Percentiles rank a stretch among this genome's conserved stretches.
Conservation (phyloP, 2,329 filamentous ascomycete species). For the Hypoxylon sp. region DNA sequence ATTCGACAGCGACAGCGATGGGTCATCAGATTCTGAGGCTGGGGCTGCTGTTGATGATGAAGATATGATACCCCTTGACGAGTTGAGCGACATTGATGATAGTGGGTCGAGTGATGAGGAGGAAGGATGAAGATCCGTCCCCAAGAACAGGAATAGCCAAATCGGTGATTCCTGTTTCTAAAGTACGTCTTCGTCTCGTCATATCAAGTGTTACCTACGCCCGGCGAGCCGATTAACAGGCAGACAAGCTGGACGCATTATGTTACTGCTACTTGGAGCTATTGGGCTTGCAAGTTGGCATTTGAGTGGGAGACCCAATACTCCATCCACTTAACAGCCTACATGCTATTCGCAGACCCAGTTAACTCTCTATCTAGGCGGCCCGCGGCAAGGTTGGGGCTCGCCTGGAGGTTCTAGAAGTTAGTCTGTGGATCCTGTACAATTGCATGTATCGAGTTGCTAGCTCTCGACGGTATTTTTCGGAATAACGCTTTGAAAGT, state of each 20-base stretch:
- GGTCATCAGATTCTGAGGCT: slow-evolving; percentile 46
- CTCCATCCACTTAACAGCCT: neutral
- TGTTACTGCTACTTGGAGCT: neutral
- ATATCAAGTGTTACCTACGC: neutral
- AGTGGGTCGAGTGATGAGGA: slow-evolving; percentile 54
- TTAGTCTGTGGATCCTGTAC: neutral
- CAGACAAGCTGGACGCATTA: neutral
- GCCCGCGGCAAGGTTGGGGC: neutral
- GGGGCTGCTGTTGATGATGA: slow-evolving; percentile 56
- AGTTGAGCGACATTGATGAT: slow-evolving; percentile 54
- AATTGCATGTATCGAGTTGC: neutral
- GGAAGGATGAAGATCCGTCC: slow-evolving; percentile 49
- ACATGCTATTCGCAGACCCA: neutral
- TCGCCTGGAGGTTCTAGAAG: neutral
- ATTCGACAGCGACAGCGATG: slow-evolving; percentile 62
- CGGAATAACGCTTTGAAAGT: neutral
- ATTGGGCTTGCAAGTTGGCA: neutral
- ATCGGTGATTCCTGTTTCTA: slow-evolving; percentile 39
- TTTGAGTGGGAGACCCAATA: neutral
- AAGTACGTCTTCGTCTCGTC: neutral
- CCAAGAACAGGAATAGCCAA: slow-evolving; percentile 60
- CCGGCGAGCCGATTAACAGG: neutral
- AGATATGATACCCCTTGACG: slow-evolving; percentile 63
- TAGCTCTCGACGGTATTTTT: neutral
- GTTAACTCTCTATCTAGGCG: neutral